A percentile compares a stretch with the other conserved stretches of the same genome.
These are phyloP conservation scores for Cnidoscolus chayamansa DNA, from an alignment of 441 rosid genomes.

Conservation along the genomic window DNA sequence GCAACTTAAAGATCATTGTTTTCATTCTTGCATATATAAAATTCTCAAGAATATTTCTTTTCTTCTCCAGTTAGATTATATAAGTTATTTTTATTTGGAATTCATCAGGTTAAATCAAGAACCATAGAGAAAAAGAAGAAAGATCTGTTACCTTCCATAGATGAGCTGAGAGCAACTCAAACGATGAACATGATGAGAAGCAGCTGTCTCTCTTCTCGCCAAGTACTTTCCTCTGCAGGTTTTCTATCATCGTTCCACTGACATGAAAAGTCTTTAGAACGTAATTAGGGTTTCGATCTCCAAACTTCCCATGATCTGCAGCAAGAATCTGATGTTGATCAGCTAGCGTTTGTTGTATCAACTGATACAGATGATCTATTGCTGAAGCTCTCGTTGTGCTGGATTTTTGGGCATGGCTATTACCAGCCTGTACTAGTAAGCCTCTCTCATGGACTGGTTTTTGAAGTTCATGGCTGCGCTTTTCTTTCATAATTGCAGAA, in stretches of 20 bases:
- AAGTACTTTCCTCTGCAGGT: constrained; percentile 36
- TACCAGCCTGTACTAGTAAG: constrained; percentile 22
- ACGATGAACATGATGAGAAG: constrained; percentile 44
- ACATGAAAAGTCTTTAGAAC: constrained; percentile 49
- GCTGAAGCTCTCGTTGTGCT: constrained; percentile 41
- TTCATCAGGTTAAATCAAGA: no score
- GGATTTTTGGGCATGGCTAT: constrained; percentile 11
- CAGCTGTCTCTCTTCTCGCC: constrained; percentile 31
- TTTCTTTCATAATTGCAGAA: constrained; percentile 33
- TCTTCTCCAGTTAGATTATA: no score
- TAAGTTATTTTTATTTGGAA: no score
- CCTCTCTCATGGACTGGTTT: constrained; percentile 62
- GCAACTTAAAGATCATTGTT: neutral
- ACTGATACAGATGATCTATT: constrained; percentile 55
- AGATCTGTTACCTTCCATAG: constrained; percentile 51
- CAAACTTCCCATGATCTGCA: neutral
- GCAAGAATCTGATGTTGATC: constrained; percentile 6
- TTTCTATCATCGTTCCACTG: constrained; percentile 39
- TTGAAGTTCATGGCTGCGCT: constrained; percentile 20
- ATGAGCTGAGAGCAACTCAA: constrained; percentile 60
- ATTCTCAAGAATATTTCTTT: no score
- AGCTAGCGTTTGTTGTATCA: constrained; percentile 45
- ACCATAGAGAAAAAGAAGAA: no score
- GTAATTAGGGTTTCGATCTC: constrained; percentile 20
- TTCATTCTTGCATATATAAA: no score